Base-by-base conservation (phyloP, 1,139 yeast genomes). In the Scheffersomyces insectosa region DNA sequence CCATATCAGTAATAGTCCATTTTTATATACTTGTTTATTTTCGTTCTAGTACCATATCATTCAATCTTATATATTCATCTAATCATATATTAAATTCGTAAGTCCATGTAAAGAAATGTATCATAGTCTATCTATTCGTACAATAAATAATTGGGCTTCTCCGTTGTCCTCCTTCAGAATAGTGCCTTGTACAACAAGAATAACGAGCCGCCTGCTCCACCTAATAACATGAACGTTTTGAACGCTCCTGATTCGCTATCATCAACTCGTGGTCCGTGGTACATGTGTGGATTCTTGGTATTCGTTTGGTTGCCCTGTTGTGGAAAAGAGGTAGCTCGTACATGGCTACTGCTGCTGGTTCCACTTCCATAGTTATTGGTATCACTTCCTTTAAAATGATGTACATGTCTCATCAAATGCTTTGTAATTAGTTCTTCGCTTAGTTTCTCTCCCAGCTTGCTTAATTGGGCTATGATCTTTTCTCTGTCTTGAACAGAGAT, bases 381-480 rank as follows among this genome's bases (percentile, higher is more conserved):
- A 15, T 40, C 35, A 8, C 33, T 23, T 5, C 44, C 48, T 9
- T 42, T 45, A 35, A 34, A 41, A 34, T 52, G 57, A 39, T 64
- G 65, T 1, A 67, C 66, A 49, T 69, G 77, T 36, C 77, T 55
- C 70, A 70, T 66, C 43, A 73, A 55, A 51, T 72, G 75, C 51
- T 73, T 73, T 15, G 78, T 73, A 29, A 72, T 59, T 10, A 72
- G 54, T 50, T 73, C 79, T 47, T 73, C 77, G 46, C 64, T 63
- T 9, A 73, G 52, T 13, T 65, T 61, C 37, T 62, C 62, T 4
- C 73, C 72, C 42, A 65, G 60, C 29, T 63, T 66, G 13, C 60
- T 60, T 32, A 73, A 55, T 46, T 71, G 75, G n/a, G 56, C 54
- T 33, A 73, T 44, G 12, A 73, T 69, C 38, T 62, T 59, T 20